Percentiles rank a stretch among this genome's conserved stretches.
phyloP scores from a whole-genome alignment of 345 rosid genomes.

The Cardiospermum halicacabum region DNA sequence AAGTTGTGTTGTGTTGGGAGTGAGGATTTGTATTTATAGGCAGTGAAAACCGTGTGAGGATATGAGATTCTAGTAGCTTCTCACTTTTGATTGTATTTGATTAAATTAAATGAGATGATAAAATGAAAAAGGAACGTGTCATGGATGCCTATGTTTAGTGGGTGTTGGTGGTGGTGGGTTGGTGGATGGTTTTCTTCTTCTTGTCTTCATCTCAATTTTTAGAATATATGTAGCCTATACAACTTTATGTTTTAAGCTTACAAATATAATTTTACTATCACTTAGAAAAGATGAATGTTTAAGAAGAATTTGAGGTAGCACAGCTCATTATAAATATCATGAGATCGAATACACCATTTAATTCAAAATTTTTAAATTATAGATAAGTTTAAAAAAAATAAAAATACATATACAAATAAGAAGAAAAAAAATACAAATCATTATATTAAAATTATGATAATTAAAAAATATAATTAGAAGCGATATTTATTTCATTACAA shows the following conservation, averaged over 20 bases:
- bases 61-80: constrained; percentile 22
- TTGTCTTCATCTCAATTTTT: background rate
- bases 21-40: constrained; percentile 16
- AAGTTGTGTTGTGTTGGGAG: constrained; percentile 3
- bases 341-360: too few relatives aligned
- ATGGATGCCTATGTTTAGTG: constrained; percentile 14
- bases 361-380: too few relatives aligned
- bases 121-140: background rate
- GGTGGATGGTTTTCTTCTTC: background rate
- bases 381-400: too few relatives aligned
- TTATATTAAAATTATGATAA: too few relatives aligned
- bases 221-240: background rate
- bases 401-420: too few relatives aligned
- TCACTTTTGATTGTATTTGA: background rate
- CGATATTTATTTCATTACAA: too few relatives aligned
- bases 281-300: too few relatives aligned
- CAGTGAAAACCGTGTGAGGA: background rate
- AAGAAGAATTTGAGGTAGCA: too few relatives aligned
- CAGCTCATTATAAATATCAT: too few relatives aligned
- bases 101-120: background rate
- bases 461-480: too few relatives aligned
- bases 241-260: background rate
- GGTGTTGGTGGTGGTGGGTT: constrained; percentile 14
- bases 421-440: too few relatives aligned
- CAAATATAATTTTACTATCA: too few relatives aligned